Percentiles rank a stretch among this genome's conserved stretches.
phyloP scores from a whole-genome alignment of 2,329 filamentous ascomycete species.

The Epichloe aotearoae region DNA sequence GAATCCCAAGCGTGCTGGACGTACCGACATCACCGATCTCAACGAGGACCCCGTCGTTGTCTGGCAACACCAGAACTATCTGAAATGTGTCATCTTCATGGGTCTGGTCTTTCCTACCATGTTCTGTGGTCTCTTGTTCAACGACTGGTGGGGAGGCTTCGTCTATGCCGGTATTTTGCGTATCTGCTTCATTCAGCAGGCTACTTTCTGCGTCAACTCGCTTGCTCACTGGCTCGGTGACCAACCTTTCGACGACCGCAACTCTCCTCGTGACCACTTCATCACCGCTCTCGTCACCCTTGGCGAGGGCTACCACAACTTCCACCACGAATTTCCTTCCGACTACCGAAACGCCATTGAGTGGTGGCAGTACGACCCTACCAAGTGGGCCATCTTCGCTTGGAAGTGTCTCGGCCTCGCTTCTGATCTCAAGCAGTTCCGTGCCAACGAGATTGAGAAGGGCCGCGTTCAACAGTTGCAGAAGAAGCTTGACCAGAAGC shows the following conservation, averaged over 20 bases:
- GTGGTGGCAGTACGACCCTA: constrained; percentile 86
- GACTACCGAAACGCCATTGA: constrained; percentile 87
- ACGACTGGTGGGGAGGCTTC: constrained; percentile 70
- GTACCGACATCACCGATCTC: constrained; percentile 76
- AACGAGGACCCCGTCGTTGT: constrained; percentile 77
- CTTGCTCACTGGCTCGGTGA: constrained; percentile 85
- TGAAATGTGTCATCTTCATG: constrained; percentile 68
- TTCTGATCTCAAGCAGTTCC: constrained; percentile 83
- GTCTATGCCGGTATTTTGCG: constrained; percentile 76
- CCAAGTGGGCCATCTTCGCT: constrained; percentile 76
- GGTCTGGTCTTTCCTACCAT: constrained; percentile 62
- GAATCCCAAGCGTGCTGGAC: constrained; percentile 78
- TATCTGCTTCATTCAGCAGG: constrained; percentile 83
- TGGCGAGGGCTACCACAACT: constrained; percentile 87
- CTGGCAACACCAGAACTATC: constrained; percentile 79
- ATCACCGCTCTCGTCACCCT: constrained; percentile 77
- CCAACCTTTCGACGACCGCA: constrained; percentile 85
- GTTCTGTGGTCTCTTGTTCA: constrained; percentile 66
- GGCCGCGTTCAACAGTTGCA: constrained; percentile 76
- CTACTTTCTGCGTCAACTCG: constrained; percentile 88
- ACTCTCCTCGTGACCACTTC: constrained; percentile 79
- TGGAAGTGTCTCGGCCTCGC: constrained; percentile 79
- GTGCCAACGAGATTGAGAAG: constrained; percentile 84
- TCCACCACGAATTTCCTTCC: constrained; percentile 88
- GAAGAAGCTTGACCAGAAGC: constrained; percentile 88